Evolutionary conservation across 371 early-diverging fungal species (phyloP).

Genomic region (Basidiobolus meristosporus): DNA sequence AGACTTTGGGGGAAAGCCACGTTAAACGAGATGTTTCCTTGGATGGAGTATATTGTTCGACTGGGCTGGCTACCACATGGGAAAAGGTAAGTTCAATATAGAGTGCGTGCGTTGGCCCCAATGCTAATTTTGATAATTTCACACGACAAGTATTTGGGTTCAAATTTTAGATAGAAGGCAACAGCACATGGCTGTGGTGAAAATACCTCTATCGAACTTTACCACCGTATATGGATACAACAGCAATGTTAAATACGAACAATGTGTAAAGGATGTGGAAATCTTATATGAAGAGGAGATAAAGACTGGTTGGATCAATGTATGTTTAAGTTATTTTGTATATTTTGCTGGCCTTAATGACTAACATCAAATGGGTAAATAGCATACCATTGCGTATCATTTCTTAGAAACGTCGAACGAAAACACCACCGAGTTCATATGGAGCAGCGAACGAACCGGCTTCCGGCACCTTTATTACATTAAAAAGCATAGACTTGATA

Average conservation of each 20-base stretch:
- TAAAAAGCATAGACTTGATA: conserved; percentile 6
- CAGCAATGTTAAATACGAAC: conserved; percentile 4
- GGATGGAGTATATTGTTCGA: conserved; percentile 59
- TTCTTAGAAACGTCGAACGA: conserved; percentile 10
- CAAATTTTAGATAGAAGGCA: conserved; percentile 50
- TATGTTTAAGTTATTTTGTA: no score
- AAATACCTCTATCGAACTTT: conserved; percentile 23
- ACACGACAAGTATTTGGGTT: conserved; percentile 46
- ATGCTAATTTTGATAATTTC: neutral
- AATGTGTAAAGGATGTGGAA: conserved; percentile 8
- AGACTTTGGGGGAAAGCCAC: conserved; percentile 20
- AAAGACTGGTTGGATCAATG: conserved; percentile 39
- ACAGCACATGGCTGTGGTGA: conserved; percentile 21
- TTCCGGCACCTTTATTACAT: conserved; percentile 46
- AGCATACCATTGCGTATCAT: conserved; percentile 27
- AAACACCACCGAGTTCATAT: conserved; percentile 18
- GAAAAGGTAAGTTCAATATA: conserved; percentile 14
- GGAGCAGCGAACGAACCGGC: conserved; percentile 43
- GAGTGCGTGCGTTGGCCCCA: neutral
- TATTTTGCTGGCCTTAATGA: no score
- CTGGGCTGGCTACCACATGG: conserved; percentile 54
- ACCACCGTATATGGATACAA: conserved; percentile 10
- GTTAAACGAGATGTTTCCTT: conserved; percentile 30
- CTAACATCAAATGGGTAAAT: no score
- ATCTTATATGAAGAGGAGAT: conserved; percentile 34